phyloP scores from a whole-genome alignment of 2,329 filamentous ascomycete genomes.

The Pseudocercospora crystallina region DNA sequence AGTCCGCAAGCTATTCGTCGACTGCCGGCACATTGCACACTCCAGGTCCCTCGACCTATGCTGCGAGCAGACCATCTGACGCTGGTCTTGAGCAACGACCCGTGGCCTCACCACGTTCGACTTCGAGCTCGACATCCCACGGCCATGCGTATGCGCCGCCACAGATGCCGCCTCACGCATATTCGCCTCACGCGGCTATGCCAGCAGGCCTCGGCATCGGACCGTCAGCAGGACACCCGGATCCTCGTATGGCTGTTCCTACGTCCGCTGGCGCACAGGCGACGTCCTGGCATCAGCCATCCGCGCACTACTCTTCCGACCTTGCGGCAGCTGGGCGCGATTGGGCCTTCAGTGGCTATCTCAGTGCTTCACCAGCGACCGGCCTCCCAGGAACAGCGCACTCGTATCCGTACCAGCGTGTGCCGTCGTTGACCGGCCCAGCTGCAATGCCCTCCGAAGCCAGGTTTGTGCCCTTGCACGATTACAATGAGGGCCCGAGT shows the following conservation, averaged over 20 bases:
- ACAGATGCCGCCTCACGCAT: constrained; percentile 31
- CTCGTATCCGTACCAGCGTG: constrained; percentile 30
- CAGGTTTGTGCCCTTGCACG: constrained; percentile 36
- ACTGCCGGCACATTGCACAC: constrained; percentile 53
- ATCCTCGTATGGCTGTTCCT: constrained; percentile 39
- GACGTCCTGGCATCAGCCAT: constrained; percentile 36
- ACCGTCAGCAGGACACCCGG: constrained; percentile 38
- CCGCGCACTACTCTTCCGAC: constrained; percentile 34
- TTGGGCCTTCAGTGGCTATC: constrained; percentile 31
- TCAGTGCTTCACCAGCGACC: constrained; percentile 30
- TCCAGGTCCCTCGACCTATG: constrained; percentile 29
- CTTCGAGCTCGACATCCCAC: constrained; percentile 34
- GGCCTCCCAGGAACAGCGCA: constrained; percentile 32
- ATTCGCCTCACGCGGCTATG: constrained; percentile 29
- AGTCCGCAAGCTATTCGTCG: constrained; percentile 70
- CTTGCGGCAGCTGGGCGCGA: constrained; percentile 27
- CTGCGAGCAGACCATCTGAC: constrained; percentile 45
- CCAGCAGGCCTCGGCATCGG: constrained; percentile 35
- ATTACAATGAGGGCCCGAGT: constrained; percentile 32
- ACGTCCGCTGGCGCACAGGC: constrained; percentile 31
- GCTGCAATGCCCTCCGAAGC: constrained; percentile 28
- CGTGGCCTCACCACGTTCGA: constrained; percentile 32
- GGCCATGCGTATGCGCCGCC: constrained; percentile 31
- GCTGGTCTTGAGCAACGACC: constrained; percentile 46
- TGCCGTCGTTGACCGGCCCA: constrained; percentile 31